Evolutionary conservation across 257 asterid genomes (phyloP), one percentile per base, ranked within the genome.

Genomic region (Primulina huaijiensis): DNA sequence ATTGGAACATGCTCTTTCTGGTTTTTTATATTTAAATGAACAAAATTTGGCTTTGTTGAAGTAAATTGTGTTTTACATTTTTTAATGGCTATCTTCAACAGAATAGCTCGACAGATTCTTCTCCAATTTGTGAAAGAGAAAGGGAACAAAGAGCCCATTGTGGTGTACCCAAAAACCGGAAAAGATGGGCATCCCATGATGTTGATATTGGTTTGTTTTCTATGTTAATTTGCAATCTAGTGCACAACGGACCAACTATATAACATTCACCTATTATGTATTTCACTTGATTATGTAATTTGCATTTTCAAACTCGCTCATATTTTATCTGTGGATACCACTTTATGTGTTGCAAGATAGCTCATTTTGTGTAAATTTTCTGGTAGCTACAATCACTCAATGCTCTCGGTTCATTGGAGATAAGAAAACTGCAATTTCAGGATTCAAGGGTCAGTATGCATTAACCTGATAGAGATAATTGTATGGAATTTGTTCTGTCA

Each of bases 311-410:
- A 10, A 34, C 25, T 27, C 46, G 17, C 34, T 6, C 8, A 9
- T 65, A 52, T 33, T 19, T 68, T 37, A 61, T 55, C 68, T 68
- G 34, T 19, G 21, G 0, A 21, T 30, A 46, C 61, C 30, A 62
- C 50, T 65, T 71, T 69, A 21, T 34, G 55, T 23, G 62, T 64
- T 57, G 40, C 37, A 55, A 72, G 52, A 46, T 56, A 68, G 31
- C 65, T 57, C 5, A 67, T 31, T 31, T 72, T 38, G 14, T 37
- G 17, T 46, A 21, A 73, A 60, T 72, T 68, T 76, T 21, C 76
- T 76, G 65, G 90, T 86, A 92, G 98, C 81, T 89, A 68, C 95
- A 92, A 77, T 86, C 98, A 58, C 75, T 89, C 63, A 81, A 88
- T 79, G 84, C 88, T 76, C 89, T 88, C 75, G 89, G 84, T 64